These are phyloP conservation scores for Epichloe bromicola DNA, from an alignment of 2,329 filamentous ascomycete genomes.

Conservation along the genomic window DNA sequence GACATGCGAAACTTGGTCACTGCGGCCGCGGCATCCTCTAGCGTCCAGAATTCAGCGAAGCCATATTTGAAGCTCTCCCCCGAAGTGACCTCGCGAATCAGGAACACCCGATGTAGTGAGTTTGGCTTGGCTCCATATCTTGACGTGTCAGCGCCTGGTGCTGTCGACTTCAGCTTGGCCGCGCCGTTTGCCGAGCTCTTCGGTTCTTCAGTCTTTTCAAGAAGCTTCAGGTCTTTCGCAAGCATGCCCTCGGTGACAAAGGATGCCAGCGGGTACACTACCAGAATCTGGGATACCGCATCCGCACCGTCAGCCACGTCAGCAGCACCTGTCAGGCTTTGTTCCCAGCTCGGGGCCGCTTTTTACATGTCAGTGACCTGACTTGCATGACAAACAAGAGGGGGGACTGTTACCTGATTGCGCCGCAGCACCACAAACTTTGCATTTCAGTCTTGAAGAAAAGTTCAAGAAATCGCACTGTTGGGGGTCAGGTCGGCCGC, in stretches of 20 bases:
- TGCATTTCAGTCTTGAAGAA: conserved; percentile 23
- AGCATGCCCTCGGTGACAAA: conserved; percentile 62
- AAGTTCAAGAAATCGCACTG: conserved; percentile 28
- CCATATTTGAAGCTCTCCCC: conserved; percentile 74
- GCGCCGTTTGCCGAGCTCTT: conserved; percentile 30
- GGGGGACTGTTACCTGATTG: conserved; percentile 15
- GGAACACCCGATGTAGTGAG: conserved; percentile 62
- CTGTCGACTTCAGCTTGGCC: conserved; percentile 46
- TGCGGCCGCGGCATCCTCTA: conserved; percentile 64
- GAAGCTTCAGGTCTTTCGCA: conserved; percentile 58
- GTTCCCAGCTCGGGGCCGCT: conserved; percentile 16
- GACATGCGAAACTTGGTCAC: conserved; percentile 58
- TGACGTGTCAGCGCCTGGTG: conserved; percentile 38
- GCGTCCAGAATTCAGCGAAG: conserved; percentile 69
- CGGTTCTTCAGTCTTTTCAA: conserved; percentile 48
- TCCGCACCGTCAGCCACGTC: conserved; percentile 38
- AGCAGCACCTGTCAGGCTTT: conserved; percentile 32
- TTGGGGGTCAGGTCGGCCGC: not conserved
- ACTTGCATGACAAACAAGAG: not conserved
- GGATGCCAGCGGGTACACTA: conserved; percentile 57
- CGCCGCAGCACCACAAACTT: conserved; percentile 21
- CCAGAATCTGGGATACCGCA: conserved; percentile 59
- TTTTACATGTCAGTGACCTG: not conserved
- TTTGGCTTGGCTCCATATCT: conserved; percentile 59
- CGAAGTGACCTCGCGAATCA: conserved; percentile 59